Evolutionary conservation across 2,329 filamentous ascomycete species (phyloP).

Genomic region (Zelopaecilomyces penicillatus): DNA sequence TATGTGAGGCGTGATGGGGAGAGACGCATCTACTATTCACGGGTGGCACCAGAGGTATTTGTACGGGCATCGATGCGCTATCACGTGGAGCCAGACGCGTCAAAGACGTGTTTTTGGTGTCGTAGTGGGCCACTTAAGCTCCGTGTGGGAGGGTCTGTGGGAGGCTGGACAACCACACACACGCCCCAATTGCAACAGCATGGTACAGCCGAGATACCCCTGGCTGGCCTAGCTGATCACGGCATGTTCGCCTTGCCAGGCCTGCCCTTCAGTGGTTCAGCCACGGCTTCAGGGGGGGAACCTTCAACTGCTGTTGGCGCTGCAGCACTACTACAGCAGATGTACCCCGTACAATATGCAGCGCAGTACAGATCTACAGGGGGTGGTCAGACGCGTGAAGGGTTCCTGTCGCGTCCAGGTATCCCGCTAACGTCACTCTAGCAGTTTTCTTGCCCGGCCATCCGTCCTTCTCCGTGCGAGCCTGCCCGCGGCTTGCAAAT

Average conservation of each 20-base stretch:
- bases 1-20: constrained; percentile 21
- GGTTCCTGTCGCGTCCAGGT: constrained; percentile 14
- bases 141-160: constrained; percentile 1
- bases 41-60: constrained; percentile 29
- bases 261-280: too few relatives aligned
- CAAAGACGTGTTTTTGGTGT: constrained; percentile 19
- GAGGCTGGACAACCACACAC: constrained; percentile 6
- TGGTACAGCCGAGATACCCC: constrained; percentile 6
- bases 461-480: too few relatives aligned
- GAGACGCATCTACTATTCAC: constrained; percentile 8
- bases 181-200: too few relatives aligned
- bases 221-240: too few relatives aligned
- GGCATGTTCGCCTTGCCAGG: too few relatives aligned
- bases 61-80: constrained; percentile 25
- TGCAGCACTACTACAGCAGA: too few relatives aligned
- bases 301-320: too few relatives aligned
- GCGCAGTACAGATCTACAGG: too few relatives aligned
- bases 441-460: too few relatives aligned
- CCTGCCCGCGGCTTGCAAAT: too few relatives aligned
- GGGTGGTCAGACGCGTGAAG: constrained; percentile 13
- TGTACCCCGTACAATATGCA: too few relatives aligned
- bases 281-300: too few relatives aligned
- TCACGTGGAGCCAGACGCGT: constrained; percentile 32
- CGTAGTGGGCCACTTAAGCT: constrained; percentile 17
- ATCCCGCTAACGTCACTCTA: constrained; percentile 3